A percentile compares a stretch with the other conserved stretches of the same genome.
These are phyloP conservation scores for Verbena officinalis DNA, from an alignment of 257 asterid genomes.

Conservation along the genomic window DNA sequence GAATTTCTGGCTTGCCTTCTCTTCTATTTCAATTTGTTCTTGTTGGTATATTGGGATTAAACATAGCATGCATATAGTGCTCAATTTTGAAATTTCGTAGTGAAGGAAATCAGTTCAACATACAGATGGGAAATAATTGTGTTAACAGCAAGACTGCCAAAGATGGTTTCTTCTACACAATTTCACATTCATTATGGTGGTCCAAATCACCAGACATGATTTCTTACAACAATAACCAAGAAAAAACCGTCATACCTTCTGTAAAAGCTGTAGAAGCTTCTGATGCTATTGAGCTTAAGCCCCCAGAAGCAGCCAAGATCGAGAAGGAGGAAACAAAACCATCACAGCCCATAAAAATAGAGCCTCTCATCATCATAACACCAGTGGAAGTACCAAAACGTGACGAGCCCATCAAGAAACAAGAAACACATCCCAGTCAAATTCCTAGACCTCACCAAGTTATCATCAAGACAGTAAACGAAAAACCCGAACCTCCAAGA, in stretches of 20 bases:
- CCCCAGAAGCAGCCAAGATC: constrained; percentile 43
- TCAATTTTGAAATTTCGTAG: constrained; percentile 10
- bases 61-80: not conserved
- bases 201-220: constrained; percentile 26
- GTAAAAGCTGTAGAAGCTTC: constrained; percentile 11
- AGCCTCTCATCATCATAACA: constrained; percentile 18
- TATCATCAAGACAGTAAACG: constrained; percentile 2
- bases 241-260: not conserved
- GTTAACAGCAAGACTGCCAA: constrained; percentile 34
- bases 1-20: not conserved
- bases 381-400: constrained; percentile 29
- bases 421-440: constrained; percentile 17
- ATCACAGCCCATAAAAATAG: not conserved
- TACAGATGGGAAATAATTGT: constrained; percentile 45
- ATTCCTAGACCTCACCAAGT: constrained; percentile 15
- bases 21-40: not conserved
- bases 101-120: not conserved
- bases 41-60: constrained; percentile 2
- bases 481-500: constrained; percentile 26
- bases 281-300: constrained; percentile 21
- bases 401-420: constrained; percentile 11
- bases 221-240: constrained; percentile 4
- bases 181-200: constrained; percentile 35
- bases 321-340: constrained; percentile 13
- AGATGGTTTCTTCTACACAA: constrained; percentile 27